These are phyloP conservation scores for Citrus reticulata DNA, from an alignment of 345 rosid genomes.

Conservation along the genomic window DNA sequence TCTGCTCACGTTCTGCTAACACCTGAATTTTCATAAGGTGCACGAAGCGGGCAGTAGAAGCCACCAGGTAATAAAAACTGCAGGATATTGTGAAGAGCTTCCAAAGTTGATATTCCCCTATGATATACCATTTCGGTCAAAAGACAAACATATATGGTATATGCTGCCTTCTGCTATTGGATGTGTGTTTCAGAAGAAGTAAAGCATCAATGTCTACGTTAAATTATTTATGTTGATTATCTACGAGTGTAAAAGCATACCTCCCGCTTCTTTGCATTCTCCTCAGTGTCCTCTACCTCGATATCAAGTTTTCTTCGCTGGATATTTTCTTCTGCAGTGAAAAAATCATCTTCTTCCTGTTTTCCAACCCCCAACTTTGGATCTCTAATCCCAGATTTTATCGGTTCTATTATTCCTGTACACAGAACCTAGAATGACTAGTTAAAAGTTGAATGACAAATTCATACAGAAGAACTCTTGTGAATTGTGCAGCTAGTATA, in stretches of 20 bases:
- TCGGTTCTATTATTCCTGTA: slow-evolving; percentile 85
- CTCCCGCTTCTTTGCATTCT: slow-evolving; percentile 89
- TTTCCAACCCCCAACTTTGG: slow-evolving; percentile 92
- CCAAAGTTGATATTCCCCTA: slow-evolving; percentile 77
- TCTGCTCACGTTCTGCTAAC: slow-evolving; percentile 97
- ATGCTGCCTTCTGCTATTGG: slow-evolving; percentile 77
- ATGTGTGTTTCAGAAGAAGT: slow-evolving; percentile 51
- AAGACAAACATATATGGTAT: slow-evolving; percentile 69
- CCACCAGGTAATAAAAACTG: slow-evolving; percentile 99
- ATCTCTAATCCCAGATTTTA: slow-evolving; percentile 91
- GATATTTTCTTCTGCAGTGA: slow-evolving; percentile 92
- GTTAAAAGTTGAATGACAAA: background rate
- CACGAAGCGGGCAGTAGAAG: slow-evolving; percentile 99
- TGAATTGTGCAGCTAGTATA: background rate
- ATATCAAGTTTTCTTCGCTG: slow-evolving; percentile 86
- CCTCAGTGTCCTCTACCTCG: slow-evolving; percentile 91
- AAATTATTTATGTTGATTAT: slow-evolving; percentile 12
- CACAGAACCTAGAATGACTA: background rate
- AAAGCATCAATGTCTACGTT: slow-evolving; percentile 55
- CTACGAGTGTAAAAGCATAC: slow-evolving; percentile 49
- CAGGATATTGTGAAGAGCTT: slow-evolving; percentile 81
- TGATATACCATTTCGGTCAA: slow-evolving; percentile 68
- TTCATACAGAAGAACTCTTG: background rate
- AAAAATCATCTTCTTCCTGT: slow-evolving; percentile 97
- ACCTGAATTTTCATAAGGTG: slow-evolving; percentile 99